Evolutionary conservation across 164 flowering plant genomes (phyloP).

Genomic region (Chimonanthus salicifolius): DNA sequence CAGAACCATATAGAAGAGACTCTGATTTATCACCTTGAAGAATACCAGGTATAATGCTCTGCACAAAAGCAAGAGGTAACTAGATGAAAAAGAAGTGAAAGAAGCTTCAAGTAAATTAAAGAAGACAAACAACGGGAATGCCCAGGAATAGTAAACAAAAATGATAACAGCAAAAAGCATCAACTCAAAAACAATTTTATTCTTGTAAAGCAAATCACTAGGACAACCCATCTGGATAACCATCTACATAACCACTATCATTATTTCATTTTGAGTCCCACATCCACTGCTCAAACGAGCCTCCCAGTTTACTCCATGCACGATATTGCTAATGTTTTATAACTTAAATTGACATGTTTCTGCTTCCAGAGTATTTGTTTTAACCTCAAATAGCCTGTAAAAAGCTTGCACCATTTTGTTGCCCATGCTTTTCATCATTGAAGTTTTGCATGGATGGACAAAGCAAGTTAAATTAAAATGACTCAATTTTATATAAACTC

Average conservation of each 20-base stretch:
- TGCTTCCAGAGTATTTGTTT: background rate
- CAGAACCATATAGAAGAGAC: constrained; percentile 96
- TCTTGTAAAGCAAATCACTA: background rate
- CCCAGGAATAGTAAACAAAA: background rate
- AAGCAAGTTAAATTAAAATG: background rate
- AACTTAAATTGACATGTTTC: background rate
- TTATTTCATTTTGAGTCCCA: no score
- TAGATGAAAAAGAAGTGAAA: background rate
- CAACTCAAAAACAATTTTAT: background rate
- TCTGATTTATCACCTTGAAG: constrained; percentile 99
- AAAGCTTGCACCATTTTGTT: background rate
- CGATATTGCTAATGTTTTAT: no score
- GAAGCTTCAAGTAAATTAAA: background rate
- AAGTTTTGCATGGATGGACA: background rate
- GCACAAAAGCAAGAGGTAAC: constrained; percentile 13
- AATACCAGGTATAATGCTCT: constrained; percentile 99
- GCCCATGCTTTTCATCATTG: background rate
- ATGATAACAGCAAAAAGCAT: background rate
- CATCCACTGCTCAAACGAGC: no score
- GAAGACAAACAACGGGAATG: background rate
- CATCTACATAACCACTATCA: no score
- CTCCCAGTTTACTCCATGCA: no score
- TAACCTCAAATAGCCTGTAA: background rate
- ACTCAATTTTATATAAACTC: no score
- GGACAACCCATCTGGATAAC: no score